Evolutionary conservation across 2,329 filamentous ascomycete genomes (phyloP), one percentile per base, ranked within the genome.

Genomic region (Thyridium curvatum): DNA sequence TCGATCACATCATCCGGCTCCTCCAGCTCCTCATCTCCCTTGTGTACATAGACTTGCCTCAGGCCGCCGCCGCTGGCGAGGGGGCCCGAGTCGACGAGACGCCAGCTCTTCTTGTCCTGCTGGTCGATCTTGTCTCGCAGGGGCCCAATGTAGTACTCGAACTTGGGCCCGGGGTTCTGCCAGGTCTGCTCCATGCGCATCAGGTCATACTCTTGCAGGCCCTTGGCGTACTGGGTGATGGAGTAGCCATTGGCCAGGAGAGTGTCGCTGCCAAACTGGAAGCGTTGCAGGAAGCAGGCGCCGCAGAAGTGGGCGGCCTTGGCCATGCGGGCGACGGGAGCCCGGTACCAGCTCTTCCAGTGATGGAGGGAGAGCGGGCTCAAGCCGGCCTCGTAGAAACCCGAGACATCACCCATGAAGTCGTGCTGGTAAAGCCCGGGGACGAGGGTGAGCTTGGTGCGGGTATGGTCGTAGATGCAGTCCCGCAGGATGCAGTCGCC

Each of bases 201-300:
- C 12, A 73, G 51, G 17, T 72, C 66, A 2, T 71, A 41, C 3
- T 52, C 47, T 6, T 61, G 56, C 6, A 69, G 52, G 62, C 45
- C 41, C 1, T 38, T 43, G 16, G 52, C 47, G 45, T 79, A 79
- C 34, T 63, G 58, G 21, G 68, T 64, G 34, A 81, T 65, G 15
- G 73, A 79, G 49, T 71, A 81, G 1, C 77, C 77, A 51, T 81
- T 81, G 18, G 71, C 66, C 10, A 81, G 56, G n/a, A 79, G 50
- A 0, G 62, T 66, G 38, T 72, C 64, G n/a, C 52, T 29, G 29
- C 55, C 61, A 38, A 72, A 67, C 33, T 66, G 60, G 61, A 69
- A 81, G 17, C 77, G 66, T 48, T 76, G 72, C 35, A 82, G 57
- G 44, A 79, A 67, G 42, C 77, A 81, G 35, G 71, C 69, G 5